phyloP scores from a whole-genome alignment of 2,329 filamentous ascomycete species.

The Trichocomaceae sp. region DNA sequence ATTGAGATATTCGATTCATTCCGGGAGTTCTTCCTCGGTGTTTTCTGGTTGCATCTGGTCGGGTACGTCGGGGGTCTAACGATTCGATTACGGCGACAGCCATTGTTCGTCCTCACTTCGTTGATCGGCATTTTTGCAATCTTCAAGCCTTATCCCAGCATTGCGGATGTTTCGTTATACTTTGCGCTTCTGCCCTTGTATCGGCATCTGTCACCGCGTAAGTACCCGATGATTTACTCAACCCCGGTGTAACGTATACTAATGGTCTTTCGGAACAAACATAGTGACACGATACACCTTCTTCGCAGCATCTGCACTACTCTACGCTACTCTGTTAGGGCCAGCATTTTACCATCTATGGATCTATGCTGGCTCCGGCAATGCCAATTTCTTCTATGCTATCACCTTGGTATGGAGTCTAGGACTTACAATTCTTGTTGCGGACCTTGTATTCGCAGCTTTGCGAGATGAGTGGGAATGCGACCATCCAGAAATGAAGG shows the following conservation, averaged over 20 bases:
- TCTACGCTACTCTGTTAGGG: constrained; percentile 83
- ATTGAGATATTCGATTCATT: constrained; percentile 99
- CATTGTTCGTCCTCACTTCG: constrained; percentile 76
- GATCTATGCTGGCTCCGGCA: constrained; percentile 96
- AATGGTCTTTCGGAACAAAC: background rate
- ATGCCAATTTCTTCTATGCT: constrained; percentile 99
- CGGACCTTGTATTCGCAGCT: constrained; percentile 80
- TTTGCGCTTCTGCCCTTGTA: constrained; percentile 77
- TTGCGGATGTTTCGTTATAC: constrained; percentile 82
- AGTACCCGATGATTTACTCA: constrained; percentile 28
- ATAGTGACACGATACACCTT: constrained; percentile 89
- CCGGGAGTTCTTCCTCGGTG: constrained; percentile 89
- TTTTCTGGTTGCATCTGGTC: constrained; percentile 94
- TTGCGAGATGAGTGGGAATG: constrained; percentile 91
- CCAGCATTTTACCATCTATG: constrained; percentile 95
- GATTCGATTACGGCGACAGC: constrained; percentile 75
- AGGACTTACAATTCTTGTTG: constrained; percentile 76
- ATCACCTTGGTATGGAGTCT: constrained; percentile 98
- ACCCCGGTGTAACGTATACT: background rate
- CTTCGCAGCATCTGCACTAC: constrained; percentile 69
- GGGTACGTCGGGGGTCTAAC: constrained; percentile 84
- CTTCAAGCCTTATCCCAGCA: constrained; percentile 95
- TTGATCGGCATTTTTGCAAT: constrained; percentile 84
- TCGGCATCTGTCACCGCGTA: constrained; percentile 79
- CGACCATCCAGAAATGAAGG: constrained; percentile 81